Base-by-base conservation (phyloP, 306 rosid genomes). In the Aeschynomene evenia region DNA sequence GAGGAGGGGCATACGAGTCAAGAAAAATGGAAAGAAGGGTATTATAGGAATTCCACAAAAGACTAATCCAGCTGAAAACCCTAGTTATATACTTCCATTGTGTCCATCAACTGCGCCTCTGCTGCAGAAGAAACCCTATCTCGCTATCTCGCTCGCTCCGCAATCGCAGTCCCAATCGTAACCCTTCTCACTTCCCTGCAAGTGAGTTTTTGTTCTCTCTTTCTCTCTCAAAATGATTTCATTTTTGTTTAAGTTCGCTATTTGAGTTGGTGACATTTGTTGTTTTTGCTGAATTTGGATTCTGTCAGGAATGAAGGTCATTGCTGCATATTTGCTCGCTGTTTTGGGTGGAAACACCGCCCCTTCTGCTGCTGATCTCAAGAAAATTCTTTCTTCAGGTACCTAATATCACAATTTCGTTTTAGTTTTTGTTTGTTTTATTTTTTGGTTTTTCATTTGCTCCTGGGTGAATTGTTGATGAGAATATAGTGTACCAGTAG, bases 251-350 rank as follows among this genome's bases (percentile, higher is more conserved):
- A 0, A 6, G 15, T 20, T 26, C 0, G 20, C 31, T 21, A 21
- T 51, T 63, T 52, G 24, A 48, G 4, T 26, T 23, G 23, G 40
- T 77, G 34, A 77, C 26, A 49, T 4, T 45, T 7, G 16, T 34
- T 53, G 7, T 2, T 10, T 1, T 18, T 0, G 5, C 24, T 73
- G n/a, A 64, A 52, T 26, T 29, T 64, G 14, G n/a, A 15, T 7
- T 68, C 82, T 86, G 87, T 68, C 85, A 89, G 90, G 77, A 23
- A 89, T 87, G 96, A 89, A 89, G 92, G 76, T 89, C 4, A 56
- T 89, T 63, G 88, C 87, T 2, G 89, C 96, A 0, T 89, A 86
- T 61, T 83, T 87, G 84, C 68, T 89, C 23, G 90, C 96, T 22
- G 90, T 89, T 9, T 87, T 89, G 85, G 96, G 96, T 45, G 96